These are phyloP conservation scores for Botrytis fragariae DNA, from an alignment of 2,329 filamentous ascomycete species.

Conservation along the genomic window DNA sequence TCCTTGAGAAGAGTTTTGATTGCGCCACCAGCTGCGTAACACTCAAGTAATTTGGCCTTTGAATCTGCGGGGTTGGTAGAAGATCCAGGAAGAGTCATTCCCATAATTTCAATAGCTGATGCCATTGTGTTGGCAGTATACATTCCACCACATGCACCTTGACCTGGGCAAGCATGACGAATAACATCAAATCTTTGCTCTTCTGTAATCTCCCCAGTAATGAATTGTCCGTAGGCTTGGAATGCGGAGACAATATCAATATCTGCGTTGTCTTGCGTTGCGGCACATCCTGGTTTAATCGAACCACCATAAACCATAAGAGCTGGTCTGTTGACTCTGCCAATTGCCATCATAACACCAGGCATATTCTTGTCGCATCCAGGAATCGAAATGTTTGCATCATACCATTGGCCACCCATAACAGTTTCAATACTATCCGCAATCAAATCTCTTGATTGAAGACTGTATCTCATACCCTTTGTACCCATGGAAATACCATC, in stretches of 20 bases:
- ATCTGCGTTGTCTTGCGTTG: slow-evolving; percentile 65
- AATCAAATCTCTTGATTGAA: slow-evolving; percentile 94
- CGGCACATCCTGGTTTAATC: slow-evolving; percentile 86
- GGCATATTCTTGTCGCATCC: slow-evolving; percentile 99
- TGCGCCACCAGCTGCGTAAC: slow-evolving; percentile 66
- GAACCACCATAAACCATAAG: slow-evolving; percentile 98
- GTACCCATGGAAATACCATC: slow-evolving; percentile 99
- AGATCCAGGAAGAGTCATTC: slow-evolving; percentile 78
- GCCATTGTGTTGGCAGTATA: slow-evolving; percentile 77
- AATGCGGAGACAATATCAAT: slow-evolving; percentile 98
- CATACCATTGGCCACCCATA: slow-evolving; percentile 98
- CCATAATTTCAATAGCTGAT: slow-evolving; percentile 69
- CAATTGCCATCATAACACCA: slow-evolving; percentile 89
- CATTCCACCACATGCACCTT: slow-evolving; percentile 85
- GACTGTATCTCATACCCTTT: slow-evolving; percentile 90
- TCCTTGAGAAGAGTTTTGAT: slow-evolving; percentile 73
- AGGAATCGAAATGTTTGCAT: slow-evolving; percentile 93
- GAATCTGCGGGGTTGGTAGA: slow-evolving; percentile 77
- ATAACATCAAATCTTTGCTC: slow-evolving; percentile 93
- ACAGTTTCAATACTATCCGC: slow-evolving; percentile 98
- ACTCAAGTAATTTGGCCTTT: slow-evolving; percentile 69
- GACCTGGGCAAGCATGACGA: slow-evolving; percentile 81
- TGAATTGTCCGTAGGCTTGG: slow-evolving; percentile 94
- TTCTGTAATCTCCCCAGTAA: slow-evolving; percentile 87
- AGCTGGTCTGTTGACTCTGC: slow-evolving; percentile 86